Conservation (phyloP, 192 early-diverging fungal genomes). For the Rhizophagus clarus region DNA sequence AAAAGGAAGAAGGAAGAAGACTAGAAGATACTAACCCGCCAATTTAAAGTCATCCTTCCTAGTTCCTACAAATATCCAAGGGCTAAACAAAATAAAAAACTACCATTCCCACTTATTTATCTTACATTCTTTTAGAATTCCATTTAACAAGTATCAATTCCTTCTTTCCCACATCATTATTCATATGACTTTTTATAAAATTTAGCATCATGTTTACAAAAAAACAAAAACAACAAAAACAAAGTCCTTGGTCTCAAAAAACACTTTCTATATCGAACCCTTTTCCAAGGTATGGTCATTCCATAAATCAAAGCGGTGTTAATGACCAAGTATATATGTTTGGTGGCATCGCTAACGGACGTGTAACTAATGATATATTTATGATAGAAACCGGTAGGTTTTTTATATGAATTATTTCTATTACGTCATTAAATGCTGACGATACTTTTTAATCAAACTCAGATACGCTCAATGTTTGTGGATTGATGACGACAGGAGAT, state of each 20-base stretch:
- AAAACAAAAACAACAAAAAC: neutral
- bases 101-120: no score
- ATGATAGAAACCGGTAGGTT: constrained; percentile 45
- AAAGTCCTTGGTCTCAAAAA: constrained; percentile 26
- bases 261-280: constrained; percentile 34
- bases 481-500: constrained; percentile 45
- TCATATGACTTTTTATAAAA: no score
- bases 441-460: neutral
- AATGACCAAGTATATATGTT: constrained; percentile 44
- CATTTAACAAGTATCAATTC: no score
- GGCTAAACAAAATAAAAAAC: no score
- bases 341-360: constrained; percentile 44
- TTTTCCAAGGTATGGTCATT: constrained; percentile 42
- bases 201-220: neutral
- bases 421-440: neutral
- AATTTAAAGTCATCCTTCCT: no score
- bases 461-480: constrained; percentile 42
- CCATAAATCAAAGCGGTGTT: constrained; percentile 32
- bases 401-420: neutral
- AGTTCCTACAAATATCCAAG: no score
- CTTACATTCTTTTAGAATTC: no score
- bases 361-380: constrained; percentile 41
- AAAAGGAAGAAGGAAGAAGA: no score
- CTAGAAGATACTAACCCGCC: no score
- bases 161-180: no score